These are phyloP conservation scores for Thelephora terrestris DNA, from an alignment of 1,284 basidiomycete genomes.

Conservation along the genomic window DNA sequence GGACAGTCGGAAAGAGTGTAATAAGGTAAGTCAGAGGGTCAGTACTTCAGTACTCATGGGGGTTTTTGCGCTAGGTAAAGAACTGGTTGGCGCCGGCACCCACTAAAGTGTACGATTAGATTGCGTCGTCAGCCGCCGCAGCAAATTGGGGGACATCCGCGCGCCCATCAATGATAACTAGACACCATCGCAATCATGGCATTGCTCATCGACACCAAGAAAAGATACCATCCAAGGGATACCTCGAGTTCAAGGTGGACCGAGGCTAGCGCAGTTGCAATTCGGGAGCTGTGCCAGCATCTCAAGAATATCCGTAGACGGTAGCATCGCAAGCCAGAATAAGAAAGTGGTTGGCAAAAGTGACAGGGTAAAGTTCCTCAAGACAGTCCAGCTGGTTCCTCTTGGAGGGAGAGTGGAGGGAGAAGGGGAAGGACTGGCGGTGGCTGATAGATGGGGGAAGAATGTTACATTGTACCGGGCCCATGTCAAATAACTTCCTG, in stretches of 20 bases:
- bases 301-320: constrained; percentile 55
- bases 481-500: no score
- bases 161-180: background rate
- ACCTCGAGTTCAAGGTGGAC: constrained; percentile 55
- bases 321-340: constrained; percentile 39
- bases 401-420: constrained; percentile 5
- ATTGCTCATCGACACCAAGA: background rate
- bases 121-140: constrained; percentile 62
- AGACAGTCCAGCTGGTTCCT: background rate
- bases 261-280: constrained; percentile 65
- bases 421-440: background rate
- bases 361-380: constrained; percentile 20
- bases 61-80: constrained; percentile 68
- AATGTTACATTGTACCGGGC: no score
- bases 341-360: constrained; percentile 26
- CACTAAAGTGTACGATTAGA: constrained; percentile 65
- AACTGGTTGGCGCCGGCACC: constrained; percentile 67
- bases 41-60: constrained; percentile 76
- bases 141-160: constrained; percentile 61
- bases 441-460: background rate
- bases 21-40: constrained; percentile 67
- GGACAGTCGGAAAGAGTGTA: constrained; percentile 54
- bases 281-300: constrained; percentile 50
- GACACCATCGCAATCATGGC: background rate
- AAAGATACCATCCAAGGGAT: constrained; percentile 36